Evolutionary conservation across 2,329 filamentous ascomycete genomes (phyloP), one percentile per base, ranked within the genome.

Genomic region (Zarea fungicola): DNA sequence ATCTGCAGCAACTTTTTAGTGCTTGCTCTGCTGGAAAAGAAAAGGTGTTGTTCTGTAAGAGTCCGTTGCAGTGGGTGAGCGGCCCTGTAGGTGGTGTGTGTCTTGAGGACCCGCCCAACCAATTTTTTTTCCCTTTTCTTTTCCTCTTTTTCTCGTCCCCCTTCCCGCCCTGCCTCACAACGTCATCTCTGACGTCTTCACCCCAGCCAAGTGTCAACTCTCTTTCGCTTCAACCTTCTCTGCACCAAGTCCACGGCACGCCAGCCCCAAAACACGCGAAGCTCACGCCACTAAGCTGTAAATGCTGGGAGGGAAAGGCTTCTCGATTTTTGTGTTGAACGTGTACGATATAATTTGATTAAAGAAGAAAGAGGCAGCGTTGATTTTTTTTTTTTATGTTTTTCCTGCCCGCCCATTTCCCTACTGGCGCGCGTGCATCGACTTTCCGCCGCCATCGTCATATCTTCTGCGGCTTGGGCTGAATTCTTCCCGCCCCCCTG

Each of bases 131-230:
- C 25, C 8, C n/a, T n/a, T 26, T 58, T 63, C 61, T 61, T 60
- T 63, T 65, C 58, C 60, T 56, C 55, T 56, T 52, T 43, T n/a
- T n/a, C 53, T 53, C 55, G 48, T 52, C 52, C 52, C 56, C 54
- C 40, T 49, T n/a, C n/a, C 53, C 51, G 42, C 59, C 63, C 56
- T 62, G 58, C 60, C 58, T 60, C 63, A 63, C 67, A 71, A 71
- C 69, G 69, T 71, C 69, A 71, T 71, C 69, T 71, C 69, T 71
- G 69, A 71, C 69, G 69, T 71, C 68, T 71, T 71, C 62, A 59
- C 55, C 60, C 62, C 56, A 54, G 50, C 58, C 62, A 45, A 16
- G 23, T 34, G 6, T 31, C 63, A 43, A 43, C 40, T 50, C 40
- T 44, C 40, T 50, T 42, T 34, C n/a, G n/a, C 29, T 42, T 29